phyloP scores from a whole-genome alignment of 108 stramenopile genomes.

The Fragilaria crotonensis region DNA sequence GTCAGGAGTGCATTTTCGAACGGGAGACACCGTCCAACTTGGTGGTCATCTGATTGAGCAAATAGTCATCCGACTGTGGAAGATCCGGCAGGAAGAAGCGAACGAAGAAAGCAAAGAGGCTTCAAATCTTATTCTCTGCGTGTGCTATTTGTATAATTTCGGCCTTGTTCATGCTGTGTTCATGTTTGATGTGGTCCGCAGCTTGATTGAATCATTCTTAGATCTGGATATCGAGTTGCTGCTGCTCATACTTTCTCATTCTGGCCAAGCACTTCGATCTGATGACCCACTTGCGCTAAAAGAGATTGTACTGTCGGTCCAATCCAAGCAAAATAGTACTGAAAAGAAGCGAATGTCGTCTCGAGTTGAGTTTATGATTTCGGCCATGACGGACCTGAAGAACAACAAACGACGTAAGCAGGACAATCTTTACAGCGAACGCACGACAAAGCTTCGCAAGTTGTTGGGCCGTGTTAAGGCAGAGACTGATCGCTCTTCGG shows the following conservation, averaged over 20 bases:
- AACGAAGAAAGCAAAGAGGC: slow-evolving; percentile 17
- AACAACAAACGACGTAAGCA: slow-evolving; percentile 86
- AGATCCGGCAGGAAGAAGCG: background rate
- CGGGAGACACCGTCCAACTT: slow-evolving; percentile 68
- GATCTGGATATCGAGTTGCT: slow-evolving; percentile 87
- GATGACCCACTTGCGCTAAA: slow-evolving; percentile 90
- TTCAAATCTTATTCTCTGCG: slow-evolving; percentile 71
- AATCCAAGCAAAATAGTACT: slow-evolving; percentile 35
- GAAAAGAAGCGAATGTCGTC: slow-evolving; percentile 32
- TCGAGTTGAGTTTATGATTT: slow-evolving; percentile 81
- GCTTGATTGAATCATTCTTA: slow-evolving; percentile 69
- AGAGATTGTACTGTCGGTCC: slow-evolving; percentile 87
- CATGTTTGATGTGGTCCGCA: slow-evolving; percentile 83
- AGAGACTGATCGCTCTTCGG: slow-evolving; percentile 29
- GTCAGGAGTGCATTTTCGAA: slow-evolving; percentile 70
- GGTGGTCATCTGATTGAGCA: slow-evolving; percentile 65
- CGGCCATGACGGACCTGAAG: slow-evolving; percentile 87
- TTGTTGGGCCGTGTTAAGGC: slow-evolving; percentile 78
- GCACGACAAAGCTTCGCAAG: slow-evolving; percentile 64
- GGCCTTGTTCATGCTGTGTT: slow-evolving; percentile 80
- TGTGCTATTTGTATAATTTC: slow-evolving; percentile 93
- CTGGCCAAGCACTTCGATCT: slow-evolving; percentile 78
- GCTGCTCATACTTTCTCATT: slow-evolving; percentile 77
- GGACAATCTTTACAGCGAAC: slow-evolving; percentile 59
- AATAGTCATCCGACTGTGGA: slow-evolving; percentile 46